Evolutionary conservation across 768 basidiomycete species (phyloP), one percentile per base, ranked within the genome.

Genomic region (Pseudohyphozyma bogoriensis): DNA sequence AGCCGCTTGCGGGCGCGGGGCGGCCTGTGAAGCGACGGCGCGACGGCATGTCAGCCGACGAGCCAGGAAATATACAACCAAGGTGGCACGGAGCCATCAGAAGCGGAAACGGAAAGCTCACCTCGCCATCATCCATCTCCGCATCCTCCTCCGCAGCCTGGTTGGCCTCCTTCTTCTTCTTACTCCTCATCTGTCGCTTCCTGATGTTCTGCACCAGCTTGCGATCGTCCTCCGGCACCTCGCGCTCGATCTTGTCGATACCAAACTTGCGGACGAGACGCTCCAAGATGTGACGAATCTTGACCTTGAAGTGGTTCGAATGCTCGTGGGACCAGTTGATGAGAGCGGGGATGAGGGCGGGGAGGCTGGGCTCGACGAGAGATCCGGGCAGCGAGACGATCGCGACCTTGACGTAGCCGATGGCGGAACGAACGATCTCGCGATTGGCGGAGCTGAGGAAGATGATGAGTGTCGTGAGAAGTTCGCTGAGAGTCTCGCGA

Each of bases 231-330:
- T 86, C 87, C 54, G 86, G 85, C 80, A 69, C 81, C 83, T 36
- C 82, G 77, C 66, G 66, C 58, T 74, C 74, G 2, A 99, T 82
- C 46, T 85, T 85, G 42, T 91, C 83, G 80, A 83, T 95, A 0
- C 84, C 85, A 70, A 95, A 95, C 63, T 90, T 81, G 63, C 93
- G 78, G 65, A 97, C 80, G 82, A 96, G 84, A 50, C 93, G 83
- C 77, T 97, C 93, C 69, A 97, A 92, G 66, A 97, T 91, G 73
- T 97, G 92, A 46, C 89, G 83, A 28, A 95, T 90, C 77, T 96
- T 96, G 52, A 81, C 78, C 74, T 97, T 97, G 83, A 99, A 97
- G 72, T 96, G 95, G 70, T 97, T 97, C 73, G 93, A 93, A 76
- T 97, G 93, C 71, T 96, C 92, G 71, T 95, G 90, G 8, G 89